Percentiles rank a stretch among this genome's conserved stretches.
Evolutionary conservation across 2,329 filamentous ascomycete genomes (phyloP).

Genomic region (Nigrograna mackinnonii): DNA sequence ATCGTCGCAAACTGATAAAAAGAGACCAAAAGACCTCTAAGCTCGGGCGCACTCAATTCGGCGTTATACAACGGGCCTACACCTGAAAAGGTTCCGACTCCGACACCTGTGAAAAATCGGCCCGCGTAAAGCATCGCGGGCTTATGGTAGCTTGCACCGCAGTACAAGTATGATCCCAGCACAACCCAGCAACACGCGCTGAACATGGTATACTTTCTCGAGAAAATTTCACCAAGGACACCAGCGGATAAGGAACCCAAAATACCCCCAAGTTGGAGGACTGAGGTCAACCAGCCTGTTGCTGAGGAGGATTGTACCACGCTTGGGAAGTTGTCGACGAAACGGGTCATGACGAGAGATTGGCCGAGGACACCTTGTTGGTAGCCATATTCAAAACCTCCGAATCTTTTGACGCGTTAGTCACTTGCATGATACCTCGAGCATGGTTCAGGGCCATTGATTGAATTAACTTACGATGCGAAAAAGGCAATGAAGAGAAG

Average conservation of each 20-base stretch:
- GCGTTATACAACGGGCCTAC: conserved; percentile 54
- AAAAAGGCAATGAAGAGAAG: conserved; percentile 33
- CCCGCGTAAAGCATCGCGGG: conserved; percentile 52
- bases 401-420: conserved; percentile 40
- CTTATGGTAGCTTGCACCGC: conserved; percentile 45
- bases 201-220: conserved; percentile 58
- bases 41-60: conserved; percentile 28
- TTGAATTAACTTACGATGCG: conserved; percentile 31
- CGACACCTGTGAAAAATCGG: conserved; percentile 54
- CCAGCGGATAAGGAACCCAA: conserved; percentile 53
- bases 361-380: conserved; percentile 60
- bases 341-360: conserved; percentile 57
- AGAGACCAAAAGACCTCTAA: conserved; percentile 30
- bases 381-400: conserved; percentile 58
- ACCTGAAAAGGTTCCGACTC: conserved; percentile 53
- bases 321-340: conserved; percentile 54
- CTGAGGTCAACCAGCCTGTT: conserved; percentile 56
- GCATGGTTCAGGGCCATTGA: no score
- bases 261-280: conserved; percentile 57
- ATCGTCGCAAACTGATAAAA: conserved; percentile 34
- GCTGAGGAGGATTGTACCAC: conserved; percentile 51
- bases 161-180: conserved; percentile 46
- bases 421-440: no score
- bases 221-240: conserved; percentile 54
- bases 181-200: conserved; percentile 50